phyloP scores from a whole-genome alignment of 2,329 filamentous ascomycete species.

The Mariannaea sp. region DNA sequence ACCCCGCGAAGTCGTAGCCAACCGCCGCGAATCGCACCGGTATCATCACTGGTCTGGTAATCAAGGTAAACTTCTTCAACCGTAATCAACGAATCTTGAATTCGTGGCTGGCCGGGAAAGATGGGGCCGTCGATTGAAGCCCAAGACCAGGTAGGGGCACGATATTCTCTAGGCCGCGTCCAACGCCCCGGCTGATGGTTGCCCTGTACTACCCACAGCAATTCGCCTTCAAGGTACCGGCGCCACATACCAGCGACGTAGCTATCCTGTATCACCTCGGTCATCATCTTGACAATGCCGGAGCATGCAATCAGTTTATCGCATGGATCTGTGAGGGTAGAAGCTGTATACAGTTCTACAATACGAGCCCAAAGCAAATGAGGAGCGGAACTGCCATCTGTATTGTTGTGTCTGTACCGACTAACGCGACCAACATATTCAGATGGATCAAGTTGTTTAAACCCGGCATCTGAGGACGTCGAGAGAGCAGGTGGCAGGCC shows the following conservation, averaged over 20 bases:
- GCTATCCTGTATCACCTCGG: neutral
- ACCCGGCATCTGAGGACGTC: neutral
- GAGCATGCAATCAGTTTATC: constrained; percentile 17
- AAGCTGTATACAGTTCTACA: constrained; percentile 5
- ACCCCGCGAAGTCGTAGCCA: neutral
- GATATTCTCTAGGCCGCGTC: neutral
- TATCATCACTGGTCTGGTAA: neutral
- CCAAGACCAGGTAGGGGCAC: constrained; percentile 9
- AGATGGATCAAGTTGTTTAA: neutral
- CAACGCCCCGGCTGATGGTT: neutral
- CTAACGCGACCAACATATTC: too few relatives aligned
- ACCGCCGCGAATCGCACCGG: neutral
- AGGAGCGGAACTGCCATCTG: neutral
- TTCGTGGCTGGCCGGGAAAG: neutral
- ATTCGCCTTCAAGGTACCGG: constrained; percentile 1
- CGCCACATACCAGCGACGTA: constrained; percentile 24
- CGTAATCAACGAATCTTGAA: neutral
- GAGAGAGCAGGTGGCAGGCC: neutral
- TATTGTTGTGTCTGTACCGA: neutral
- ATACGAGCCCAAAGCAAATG: constrained; percentile 2
- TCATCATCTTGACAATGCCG: constrained; percentile 14
- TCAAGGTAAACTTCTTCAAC: neutral
- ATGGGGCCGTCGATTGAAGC: neutral
- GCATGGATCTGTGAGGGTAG: constrained; percentile 7
- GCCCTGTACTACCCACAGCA: neutral